These are phyloP conservation scores for Starmerella bacillaris DNA, from an alignment of 805 yeast species.

Conservation along the genomic window DNA sequence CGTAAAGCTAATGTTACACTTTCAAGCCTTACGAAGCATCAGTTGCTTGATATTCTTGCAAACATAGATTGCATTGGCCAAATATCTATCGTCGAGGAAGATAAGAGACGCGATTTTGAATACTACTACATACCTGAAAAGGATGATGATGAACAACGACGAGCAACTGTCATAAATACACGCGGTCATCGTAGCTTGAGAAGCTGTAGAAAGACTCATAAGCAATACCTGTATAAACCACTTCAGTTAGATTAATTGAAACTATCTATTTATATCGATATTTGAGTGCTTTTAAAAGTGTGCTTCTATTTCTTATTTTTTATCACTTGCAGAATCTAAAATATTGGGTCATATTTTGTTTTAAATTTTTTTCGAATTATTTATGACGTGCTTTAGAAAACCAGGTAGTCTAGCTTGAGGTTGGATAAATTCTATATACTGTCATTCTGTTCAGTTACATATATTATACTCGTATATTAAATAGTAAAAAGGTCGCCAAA, in stretches of 20 bases:
- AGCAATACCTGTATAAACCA: constrained; percentile 56
- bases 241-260: constrained; percentile 7
- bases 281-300: too few relatives aligned
- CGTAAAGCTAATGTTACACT: constrained; percentile 43
- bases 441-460: too few relatives aligned
- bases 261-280: background rate
- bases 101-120: constrained; percentile 92
- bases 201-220: constrained; percentile 82
- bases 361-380: too few relatives aligned
- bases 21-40: constrained; percentile 25
- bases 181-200: constrained; percentile 66
- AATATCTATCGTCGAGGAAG: constrained; percentile 45
- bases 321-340: too few relatives aligned
- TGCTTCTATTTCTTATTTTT: too few relatives aligned
- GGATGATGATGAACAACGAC: constrained; percentile 57
- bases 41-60: constrained; percentile 23
- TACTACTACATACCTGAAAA: constrained; percentile 76
- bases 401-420: too few relatives aligned
- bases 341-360: too few relatives aligned
- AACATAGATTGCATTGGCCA: constrained; percentile 47
- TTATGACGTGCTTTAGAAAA: too few relatives aligned
- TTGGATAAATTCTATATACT: too few relatives aligned
- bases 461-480: too few relatives aligned
- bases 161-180: constrained; percentile 52
- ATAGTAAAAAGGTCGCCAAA: too few relatives aligned